These are phyloP conservation scores for Fraxinus latifolia DNA, from an alignment of 305 asterid genomes.

Conservation along the genomic window DNA sequence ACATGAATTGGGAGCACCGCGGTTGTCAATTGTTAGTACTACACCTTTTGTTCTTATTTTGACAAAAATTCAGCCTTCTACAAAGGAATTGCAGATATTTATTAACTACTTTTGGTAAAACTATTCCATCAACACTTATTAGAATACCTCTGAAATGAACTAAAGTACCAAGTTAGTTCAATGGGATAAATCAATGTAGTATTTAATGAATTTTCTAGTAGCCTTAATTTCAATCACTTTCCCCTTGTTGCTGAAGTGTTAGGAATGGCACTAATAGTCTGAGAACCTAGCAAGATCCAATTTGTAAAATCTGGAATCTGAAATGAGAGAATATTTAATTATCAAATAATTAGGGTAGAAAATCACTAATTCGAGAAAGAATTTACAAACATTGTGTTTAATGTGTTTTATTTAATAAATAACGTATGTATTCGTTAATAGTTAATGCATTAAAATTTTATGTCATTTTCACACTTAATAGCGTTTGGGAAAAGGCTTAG, in stretches of 20 bases:
- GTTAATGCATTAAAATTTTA: neutral
- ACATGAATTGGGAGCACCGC: constrained; percentile 6
- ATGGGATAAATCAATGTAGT: constrained; percentile 11
- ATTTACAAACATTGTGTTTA: neutral
- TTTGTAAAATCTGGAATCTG: neutral
- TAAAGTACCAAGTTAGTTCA: neutral
- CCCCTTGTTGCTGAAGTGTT: neutral
- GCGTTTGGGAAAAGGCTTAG: neutral
- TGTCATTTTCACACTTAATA: neutral
- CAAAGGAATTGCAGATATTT: neutral
- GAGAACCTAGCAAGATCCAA: neutral
- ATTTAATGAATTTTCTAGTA: neutral
- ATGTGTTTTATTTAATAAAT: neutral
- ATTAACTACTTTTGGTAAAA: neutral
- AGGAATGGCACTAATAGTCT: neutral
- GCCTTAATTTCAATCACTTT: neutral
- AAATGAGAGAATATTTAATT: neutral
- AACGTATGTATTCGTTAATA: neutral
- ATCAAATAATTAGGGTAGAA: neutral
- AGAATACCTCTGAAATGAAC: neutral
- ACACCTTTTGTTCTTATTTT: neutral
- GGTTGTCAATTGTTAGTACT: neutral
- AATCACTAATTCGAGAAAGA: neutral
- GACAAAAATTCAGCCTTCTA: neutral
- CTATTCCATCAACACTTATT: constrained; percentile 12